phyloP scores from a whole-genome alignment of 1,139 yeast genomes.

The Sugiyamaella novakii region DNA sequence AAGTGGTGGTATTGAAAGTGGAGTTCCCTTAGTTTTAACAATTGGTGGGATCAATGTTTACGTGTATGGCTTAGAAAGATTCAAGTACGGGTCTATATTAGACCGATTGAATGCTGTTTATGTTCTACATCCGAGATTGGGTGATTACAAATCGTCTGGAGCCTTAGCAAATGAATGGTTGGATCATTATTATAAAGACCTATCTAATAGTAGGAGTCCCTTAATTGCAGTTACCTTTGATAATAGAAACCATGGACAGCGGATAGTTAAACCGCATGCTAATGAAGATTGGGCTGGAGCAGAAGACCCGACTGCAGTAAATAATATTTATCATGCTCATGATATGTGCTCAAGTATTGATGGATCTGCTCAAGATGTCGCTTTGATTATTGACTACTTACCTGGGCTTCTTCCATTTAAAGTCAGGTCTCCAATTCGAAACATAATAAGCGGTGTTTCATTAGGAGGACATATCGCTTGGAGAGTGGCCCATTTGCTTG shows the following conservation, averaged over 20 bases:
- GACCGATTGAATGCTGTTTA: constrained; percentile 30
- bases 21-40: not conserved
- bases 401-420: constrained; percentile 46
- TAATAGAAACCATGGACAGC: constrained; percentile 60
- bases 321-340: constrained; percentile 52
- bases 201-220: constrained; percentile 10
- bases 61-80: constrained; percentile 33
- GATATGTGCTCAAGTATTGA: constrained; percentile 58
- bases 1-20: not conserved
- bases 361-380: constrained; percentile 54
- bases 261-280: constrained; percentile 45
- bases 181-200: constrained; percentile 15
- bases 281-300: constrained; percentile 49
- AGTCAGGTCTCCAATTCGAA: constrained; percentile 14
- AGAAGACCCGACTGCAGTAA: constrained; percentile 36
- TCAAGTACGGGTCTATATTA: constrained; percentile 22
- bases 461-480: constrained; percentile 30
- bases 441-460: constrained; percentile 27
- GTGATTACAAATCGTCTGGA: constrained; percentile 29
- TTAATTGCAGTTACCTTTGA: constrained; percentile 58
- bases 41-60: constrained; percentile 36
- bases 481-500: constrained; percentile 26
- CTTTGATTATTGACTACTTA: constrained; percentile 51
- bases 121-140: constrained; percentile 34
- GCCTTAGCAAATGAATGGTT: constrained; percentile 30